Base-by-base conservation (phyloP, 106 monocot species). In the Dendrobium officinale region DNA sequence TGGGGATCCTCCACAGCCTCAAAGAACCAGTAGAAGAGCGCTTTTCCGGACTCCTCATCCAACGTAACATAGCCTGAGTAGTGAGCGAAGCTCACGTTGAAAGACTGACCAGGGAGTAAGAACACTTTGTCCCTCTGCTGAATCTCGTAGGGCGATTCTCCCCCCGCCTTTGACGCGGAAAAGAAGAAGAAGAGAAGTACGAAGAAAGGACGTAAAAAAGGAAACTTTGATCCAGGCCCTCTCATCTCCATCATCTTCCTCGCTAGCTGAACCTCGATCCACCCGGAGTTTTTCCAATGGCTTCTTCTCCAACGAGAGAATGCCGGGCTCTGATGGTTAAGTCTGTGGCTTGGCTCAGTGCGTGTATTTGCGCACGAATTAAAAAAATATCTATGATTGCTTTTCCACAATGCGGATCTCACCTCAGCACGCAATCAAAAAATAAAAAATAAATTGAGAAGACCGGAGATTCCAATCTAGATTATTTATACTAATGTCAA, bases 1-100 rank as follows among this genome's bases (percentile, higher is more conserved):
- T 77, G 84, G 6, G 94, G 92, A 44, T 94, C 94, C 24, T 90
- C 87, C 26, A 27, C 85, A 24, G 97, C 97, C 88, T 98, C 97
- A 78, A 98, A 92, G 91, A 92, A 98, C 97, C 97, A 98, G 77
- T 92, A 98, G 85, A 98, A 98, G 77, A 98, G 91, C 33, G 91
- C 85, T 80, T 88, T 89, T 19, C 89, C 92, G 42, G 78, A 75
- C 11, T 84, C 77, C 77, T 98, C 83, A 80, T 88, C 75, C 49
- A 98, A 86, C 8, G 90, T 88, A 40, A 98, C 80, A 77, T 92
- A 95, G 27, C 97, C 97, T 31, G 94, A 85, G 79, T 89, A 98
- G n/a, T 94, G 94, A 16, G 89, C 91, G 61, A 94, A 98, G 75
- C 84, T 88, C 10, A 92, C 89, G 51, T 98, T 86, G 48, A 88